Evolutionary conservation across 106 monocot genomes (phyloP).

Genomic region (Hemerocallis citrina): DNA sequence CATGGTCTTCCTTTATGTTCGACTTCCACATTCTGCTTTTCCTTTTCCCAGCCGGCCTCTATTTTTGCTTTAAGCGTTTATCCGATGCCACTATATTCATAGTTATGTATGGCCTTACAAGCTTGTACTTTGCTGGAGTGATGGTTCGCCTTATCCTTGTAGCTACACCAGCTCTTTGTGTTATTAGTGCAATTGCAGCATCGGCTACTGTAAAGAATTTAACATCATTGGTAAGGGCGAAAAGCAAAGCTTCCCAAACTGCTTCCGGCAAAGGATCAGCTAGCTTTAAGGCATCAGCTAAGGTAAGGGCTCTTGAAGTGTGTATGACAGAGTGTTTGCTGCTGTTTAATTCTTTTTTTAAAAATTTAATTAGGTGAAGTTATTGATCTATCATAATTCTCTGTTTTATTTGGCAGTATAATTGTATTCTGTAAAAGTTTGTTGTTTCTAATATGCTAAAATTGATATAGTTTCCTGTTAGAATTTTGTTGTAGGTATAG

Average conservation of each 20-base stretch:
- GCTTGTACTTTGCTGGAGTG: slow-evolving; percentile 87
- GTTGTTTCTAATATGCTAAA: too few relatives aligned
- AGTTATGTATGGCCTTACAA: slow-evolving; percentile 83
- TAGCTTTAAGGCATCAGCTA: slow-evolving; percentile 57
- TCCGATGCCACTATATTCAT: slow-evolving; percentile 77
- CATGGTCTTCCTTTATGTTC: slow-evolving; percentile 89
- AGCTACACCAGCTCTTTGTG: slow-evolving; percentile 69
- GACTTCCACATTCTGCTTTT: slow-evolving; percentile 79
- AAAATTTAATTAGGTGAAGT: too few relatives aligned
- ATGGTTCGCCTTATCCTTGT: slow-evolving; percentile 88
- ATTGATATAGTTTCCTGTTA: too few relatives aligned
- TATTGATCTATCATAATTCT: too few relatives aligned
- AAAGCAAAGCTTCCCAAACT: slow-evolving; percentile 29
- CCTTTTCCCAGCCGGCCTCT: slow-evolving; percentile 70
- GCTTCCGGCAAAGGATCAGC: slow-evolving; percentile 31
- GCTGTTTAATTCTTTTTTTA: too few relatives aligned
- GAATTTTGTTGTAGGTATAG: too few relatives aligned
- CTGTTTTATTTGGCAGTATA: too few relatives aligned
- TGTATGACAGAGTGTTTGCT: neutral
- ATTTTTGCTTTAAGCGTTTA: slow-evolving; percentile 74
- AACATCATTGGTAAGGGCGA: slow-evolving; percentile 35
- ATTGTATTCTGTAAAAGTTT: too few relatives aligned
- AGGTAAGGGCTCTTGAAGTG: slow-evolving; percentile 25
- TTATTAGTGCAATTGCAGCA: slow-evolving; percentile 59
- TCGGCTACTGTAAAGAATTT: slow-evolving; percentile 71